phyloP scores from a whole-genome alignment of 257 asterid species.

The Plectranthus barbatus region DNA sequence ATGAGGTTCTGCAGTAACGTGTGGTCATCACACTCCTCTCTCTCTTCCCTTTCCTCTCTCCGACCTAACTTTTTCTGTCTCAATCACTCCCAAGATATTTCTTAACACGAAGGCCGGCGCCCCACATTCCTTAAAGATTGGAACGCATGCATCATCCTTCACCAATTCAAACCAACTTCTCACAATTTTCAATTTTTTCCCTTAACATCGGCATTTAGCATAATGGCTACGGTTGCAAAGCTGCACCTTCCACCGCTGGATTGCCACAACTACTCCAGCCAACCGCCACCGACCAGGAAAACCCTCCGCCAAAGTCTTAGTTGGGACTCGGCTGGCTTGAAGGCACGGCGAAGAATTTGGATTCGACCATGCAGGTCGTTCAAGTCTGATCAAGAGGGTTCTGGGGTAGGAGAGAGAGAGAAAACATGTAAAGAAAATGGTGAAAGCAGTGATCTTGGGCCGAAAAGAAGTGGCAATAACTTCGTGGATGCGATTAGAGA shows the following conservation, averaged over 20 bases:
- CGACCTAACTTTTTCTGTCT: not conserved
- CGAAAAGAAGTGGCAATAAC: slow-evolving; percentile 23
- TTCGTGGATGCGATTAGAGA: slow-evolving; percentile 43
- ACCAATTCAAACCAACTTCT: not conserved
- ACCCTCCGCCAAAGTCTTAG: slow-evolving; percentile 22
- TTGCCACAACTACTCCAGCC: slow-evolving; percentile 35
- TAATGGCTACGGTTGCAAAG: slow-evolving; percentile 53
- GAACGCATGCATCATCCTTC: not conserved
- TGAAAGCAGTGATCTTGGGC: slow-evolving; percentile 6
- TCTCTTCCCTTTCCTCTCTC: not conserved
- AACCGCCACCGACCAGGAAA: slow-evolving; percentile 23
- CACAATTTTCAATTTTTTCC: not conserved
- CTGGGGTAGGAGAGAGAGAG: slow-evolving; percentile 15
- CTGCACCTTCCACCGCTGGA: slow-evolving; percentile 53
- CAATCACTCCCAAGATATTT: slow-evolving; percentile 14
- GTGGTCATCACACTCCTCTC: slow-evolving; percentile 72
- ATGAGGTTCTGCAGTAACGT: slow-evolving; percentile 64
- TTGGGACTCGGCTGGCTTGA: slow-evolving; percentile 31
- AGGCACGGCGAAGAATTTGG: slow-evolving; percentile 28
- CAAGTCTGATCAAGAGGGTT: slow-evolving; percentile 43
- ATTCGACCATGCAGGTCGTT: slow-evolving; percentile 57
- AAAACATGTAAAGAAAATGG: slow-evolving; percentile 11
- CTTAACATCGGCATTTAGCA: not conserved
- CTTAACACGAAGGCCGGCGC: not conserved
- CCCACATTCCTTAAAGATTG: not conserved